phyloP scores from a whole-genome alignment of 1,284 basidiomycete genomes.

The Anthracocystis walkeri region DNA sequence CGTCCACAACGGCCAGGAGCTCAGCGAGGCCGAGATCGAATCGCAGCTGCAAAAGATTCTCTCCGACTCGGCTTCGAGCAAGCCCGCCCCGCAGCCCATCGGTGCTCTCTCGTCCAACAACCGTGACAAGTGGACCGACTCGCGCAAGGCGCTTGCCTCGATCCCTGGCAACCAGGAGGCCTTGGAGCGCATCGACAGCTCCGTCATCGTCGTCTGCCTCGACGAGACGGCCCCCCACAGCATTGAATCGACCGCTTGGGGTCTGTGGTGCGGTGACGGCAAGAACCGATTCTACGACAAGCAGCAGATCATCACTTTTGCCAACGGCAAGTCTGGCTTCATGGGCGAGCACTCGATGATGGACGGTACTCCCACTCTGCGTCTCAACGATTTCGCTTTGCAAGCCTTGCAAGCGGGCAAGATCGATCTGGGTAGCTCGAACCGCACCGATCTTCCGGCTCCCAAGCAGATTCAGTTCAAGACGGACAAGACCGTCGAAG shows the following conservation, averaged over 20 bases:
- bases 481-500: conserved; percentile 74
- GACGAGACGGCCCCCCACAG: conserved; percentile 84
- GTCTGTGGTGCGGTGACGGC: conserved; percentile 90
- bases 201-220: conserved; percentile 86
- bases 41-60: conserved; percentile 86
- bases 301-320: conserved; percentile 77
- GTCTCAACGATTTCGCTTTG: conserved; percentile 93
- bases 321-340: conserved; percentile 95
- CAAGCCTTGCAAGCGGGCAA: conserved; percentile 82
- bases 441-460: conserved; percentile 73
- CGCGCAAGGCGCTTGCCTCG: conserved; percentile 73
- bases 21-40: conserved; percentile 82
- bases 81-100: conserved; percentile 75
- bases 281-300: conserved; percentile 97
- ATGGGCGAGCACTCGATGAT: conserved; percentile 95
- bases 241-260: conserved; percentile 78
- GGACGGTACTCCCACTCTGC: conserved; percentile 95
- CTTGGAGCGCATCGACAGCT: conserved; percentile 87
- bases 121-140: conserved; percentile 89
- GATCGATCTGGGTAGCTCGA: conserved; percentile 75
- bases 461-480: conserved; percentile 81
- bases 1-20: conserved; percentile 74
- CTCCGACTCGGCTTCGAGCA: conserved; percentile 76
- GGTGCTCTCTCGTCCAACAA: conserved; percentile 89
- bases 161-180: conserved; percentile 77